Conservation (phyloP, 805 yeast species). For the Lachancea sp. region DNA sequence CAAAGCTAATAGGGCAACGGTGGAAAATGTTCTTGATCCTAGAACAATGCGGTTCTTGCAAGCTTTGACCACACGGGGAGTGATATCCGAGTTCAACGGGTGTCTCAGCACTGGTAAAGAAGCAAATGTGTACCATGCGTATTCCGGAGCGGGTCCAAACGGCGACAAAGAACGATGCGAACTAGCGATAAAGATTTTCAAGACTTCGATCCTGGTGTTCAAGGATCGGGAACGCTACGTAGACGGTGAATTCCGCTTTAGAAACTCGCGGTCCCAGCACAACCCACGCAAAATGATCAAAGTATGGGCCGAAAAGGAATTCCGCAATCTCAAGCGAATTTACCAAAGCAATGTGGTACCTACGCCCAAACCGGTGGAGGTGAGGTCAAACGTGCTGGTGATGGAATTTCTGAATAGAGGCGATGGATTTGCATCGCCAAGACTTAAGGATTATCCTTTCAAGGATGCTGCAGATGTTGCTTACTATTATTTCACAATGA, state of each 20-base stretch:
- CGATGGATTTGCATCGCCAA: constrained; percentile 84
- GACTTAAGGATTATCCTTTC: constrained; percentile 77
- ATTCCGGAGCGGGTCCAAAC: constrained; percentile 29
- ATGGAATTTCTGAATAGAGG: constrained; percentile 85
- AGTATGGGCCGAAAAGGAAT: constrained; percentile 98
- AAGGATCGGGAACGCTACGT: constrained; percentile 95
- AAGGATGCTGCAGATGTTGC: constrained; percentile 58
- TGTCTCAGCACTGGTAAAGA: constrained; percentile 96
- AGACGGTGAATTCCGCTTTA: constrained; percentile 89
- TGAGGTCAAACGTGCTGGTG: constrained; percentile 83
- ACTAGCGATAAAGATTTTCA: constrained; percentile 87
- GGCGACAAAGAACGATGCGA: constrained; percentile 41
- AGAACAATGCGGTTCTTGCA: constrained; percentile 79
- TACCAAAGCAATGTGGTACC: constrained; percentile 67
- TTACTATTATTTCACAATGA: constrained; percentile 66
- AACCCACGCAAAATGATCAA: constrained; percentile 97
- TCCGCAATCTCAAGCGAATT: constrained; percentile 81
- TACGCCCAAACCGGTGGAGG: constrained; percentile 88
- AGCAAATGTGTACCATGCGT: constrained; percentile 94
- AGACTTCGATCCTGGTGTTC: constrained; percentile 93
- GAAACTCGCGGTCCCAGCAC: constrained; percentile 77
- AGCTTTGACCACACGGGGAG: constrained; percentile 76
- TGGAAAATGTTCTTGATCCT: constrained; percentile 94
- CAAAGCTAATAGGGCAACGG: constrained; percentile 91
- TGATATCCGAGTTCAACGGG: constrained; percentile 81